Evolutionary conservation across 2,329 filamentous ascomycete species (phyloP).

Genomic region (Xylaria polymorpha): DNA sequence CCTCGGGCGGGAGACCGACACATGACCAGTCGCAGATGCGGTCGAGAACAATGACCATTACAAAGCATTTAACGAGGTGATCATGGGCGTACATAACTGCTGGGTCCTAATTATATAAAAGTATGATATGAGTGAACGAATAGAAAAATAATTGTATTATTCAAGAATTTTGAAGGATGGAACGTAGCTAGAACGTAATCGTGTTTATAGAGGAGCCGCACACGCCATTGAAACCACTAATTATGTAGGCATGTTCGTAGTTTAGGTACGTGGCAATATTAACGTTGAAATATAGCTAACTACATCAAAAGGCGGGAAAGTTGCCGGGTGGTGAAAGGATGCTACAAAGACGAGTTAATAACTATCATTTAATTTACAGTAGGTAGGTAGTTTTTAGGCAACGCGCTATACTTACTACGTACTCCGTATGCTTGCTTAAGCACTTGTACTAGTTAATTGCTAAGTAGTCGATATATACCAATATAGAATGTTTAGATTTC

Average conservation of each 20-base stretch:
- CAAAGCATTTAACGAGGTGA: constrained; percentile 1
- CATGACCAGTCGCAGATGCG: background rate
- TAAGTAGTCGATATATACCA: too few relatives aligned
- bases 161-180: background rate
- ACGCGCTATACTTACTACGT: too few relatives aligned
- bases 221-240: background rate
- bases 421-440: too few relatives aligned
- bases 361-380: too few relatives aligned
- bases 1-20: background rate
- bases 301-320: too few relatives aligned
- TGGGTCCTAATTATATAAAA: background rate
- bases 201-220: background rate
- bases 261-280: too few relatives aligned
- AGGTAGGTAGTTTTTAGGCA: too few relatives aligned
- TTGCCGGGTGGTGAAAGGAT: too few relatives aligned
- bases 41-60: constrained; percentile 14
- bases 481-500: too few relatives aligned
- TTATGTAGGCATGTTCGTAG: background rate
- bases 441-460: too few relatives aligned
- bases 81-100: background rate
- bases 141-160: background rate
- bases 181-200: background rate
- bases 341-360: too few relatives aligned
- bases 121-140: background rate
- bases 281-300: too few relatives aligned